Percentiles rank a stretch among this genome's conserved stretches.
Evolutionary conservation across 176 grass and related monocot genomes (phyloP).

Genomic region (Oryza glaberrima): DNA sequence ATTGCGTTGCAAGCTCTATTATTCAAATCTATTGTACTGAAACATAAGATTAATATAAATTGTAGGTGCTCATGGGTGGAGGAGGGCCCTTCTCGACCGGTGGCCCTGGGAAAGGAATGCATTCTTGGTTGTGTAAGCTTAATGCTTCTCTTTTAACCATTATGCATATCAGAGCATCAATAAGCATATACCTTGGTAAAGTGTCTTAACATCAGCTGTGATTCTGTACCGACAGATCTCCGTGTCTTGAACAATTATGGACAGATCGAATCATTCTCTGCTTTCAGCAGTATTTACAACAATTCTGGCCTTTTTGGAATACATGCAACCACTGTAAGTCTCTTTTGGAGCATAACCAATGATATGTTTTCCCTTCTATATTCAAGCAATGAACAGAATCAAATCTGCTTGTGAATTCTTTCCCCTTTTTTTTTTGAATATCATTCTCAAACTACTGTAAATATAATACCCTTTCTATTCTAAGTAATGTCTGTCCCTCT

Average conservation of each 20-base stretch:
- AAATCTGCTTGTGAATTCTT: not conserved
- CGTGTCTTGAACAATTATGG: conserved; percentile 70
- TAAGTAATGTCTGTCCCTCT: not conserved
- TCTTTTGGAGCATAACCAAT: conserved; percentile 26
- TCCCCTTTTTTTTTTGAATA: conserved; percentile 7
- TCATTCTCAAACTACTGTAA: conserved; percentile 20
- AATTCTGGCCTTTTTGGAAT: conserved; percentile 90
- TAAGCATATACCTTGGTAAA: conserved; percentile 15
- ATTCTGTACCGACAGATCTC: conserved; percentile 62
- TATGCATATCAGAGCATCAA: not conserved
- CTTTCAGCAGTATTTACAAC: conserved; percentile 86
- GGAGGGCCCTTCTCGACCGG: conserved; percentile 87
- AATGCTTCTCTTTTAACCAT: conserved; percentile 18
- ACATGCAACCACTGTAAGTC: conserved; percentile 70
- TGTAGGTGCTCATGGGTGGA: conserved; percentile 95
- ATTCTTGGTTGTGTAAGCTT: conserved; percentile 84
- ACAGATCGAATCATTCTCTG: conserved; percentile 80
- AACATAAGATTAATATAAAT: conserved; percentile 23
- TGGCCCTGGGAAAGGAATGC: conserved; percentile 92
- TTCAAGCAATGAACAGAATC: conserved; percentile 24
- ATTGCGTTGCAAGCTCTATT: conserved; percentile 17
- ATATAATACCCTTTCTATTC: not conserved
- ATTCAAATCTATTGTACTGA: not conserved
- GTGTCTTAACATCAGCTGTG: conserved; percentile 1
- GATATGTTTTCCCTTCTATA: conserved; percentile 8